phyloP scores from a whole-genome alignment of 1,284 basidiomycete genomes.

The Pyrrhoderma noxium region DNA sequence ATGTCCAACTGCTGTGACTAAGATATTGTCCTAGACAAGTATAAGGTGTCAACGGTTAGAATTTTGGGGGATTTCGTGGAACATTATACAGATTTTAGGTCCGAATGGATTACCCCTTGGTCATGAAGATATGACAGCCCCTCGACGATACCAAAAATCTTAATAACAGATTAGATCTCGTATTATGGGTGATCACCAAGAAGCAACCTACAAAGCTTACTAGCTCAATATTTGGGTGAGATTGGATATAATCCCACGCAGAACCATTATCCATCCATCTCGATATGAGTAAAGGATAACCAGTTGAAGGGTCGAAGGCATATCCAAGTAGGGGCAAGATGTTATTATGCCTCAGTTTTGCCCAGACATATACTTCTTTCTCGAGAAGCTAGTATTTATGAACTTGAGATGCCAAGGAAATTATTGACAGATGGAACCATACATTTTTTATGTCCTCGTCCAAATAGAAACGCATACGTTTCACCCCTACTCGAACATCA shows the following conservation, averaged over 20 bases:
- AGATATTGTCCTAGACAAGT: constrained; percentile 6
- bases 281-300: constrained; percentile 6
- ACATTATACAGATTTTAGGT: constrained; percentile 13
- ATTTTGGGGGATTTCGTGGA: neutral
- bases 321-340: constrained; percentile 8
- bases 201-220: neutral
- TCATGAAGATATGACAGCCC: constrained; percentile 13
- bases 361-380: constrained; percentile 15
- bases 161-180: neutral
- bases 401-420: neutral
- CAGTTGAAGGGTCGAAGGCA: neutral
- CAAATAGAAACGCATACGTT: constrained; percentile 9
- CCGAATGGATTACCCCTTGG: constrained; percentile 11
- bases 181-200: neutral
- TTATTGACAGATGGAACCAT: neutral
- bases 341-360: constrained; percentile 10
- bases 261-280: constrained; percentile 12
- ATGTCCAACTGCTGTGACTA: neutral
- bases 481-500: constrained; percentile 7
- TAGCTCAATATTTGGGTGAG: neutral
- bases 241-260: constrained; percentile 1
- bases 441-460: neutral
- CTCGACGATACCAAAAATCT: constrained; percentile 8
- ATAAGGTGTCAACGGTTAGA: neutral
- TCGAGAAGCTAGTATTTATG: constrained; percentile 3